Base-by-base conservation (phyloP, 257 asterid species). In the Capsicum chinense region DNA sequence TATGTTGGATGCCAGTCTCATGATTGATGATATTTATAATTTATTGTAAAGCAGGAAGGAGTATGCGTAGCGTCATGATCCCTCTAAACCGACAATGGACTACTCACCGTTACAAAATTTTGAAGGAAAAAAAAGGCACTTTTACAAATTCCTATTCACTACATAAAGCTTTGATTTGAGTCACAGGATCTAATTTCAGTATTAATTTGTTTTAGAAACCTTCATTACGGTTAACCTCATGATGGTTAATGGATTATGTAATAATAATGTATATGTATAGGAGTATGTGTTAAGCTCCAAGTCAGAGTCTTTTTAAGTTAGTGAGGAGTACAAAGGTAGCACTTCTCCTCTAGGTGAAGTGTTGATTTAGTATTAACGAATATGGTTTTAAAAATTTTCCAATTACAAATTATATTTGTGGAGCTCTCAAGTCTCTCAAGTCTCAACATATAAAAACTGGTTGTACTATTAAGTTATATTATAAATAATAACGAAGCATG, bases 41-140 rank as follows among this genome's bases (percentile, higher is more conserved):
- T 13, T 76, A 76, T 76, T 52, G 50, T 50, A 76, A 14, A 52
- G 48, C 6, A 3, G 4, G 10, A 15, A 73, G 37, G 48, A 76
- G 64, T 54, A 52, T 26, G 64, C 26, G 6, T 63, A 76, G 64
- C 26, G 81, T 76, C 48, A 26, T 54, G 64, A 76, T 76, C 64
- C 81, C 64, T 76, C n/a, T 54, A 54, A 76, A 76, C 81, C 81
- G 64, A 76, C 81, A 76, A 6, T 76, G 63, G 59, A 73, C 17
- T 56, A 13, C 2, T 76, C 60, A 74, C 21, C 80, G 54, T 76
- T 26, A 54, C 81, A 7, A 50, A 52, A 76, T 0, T 3, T 76
- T 52, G 39, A 26, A 76, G n/a, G 7, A 6, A 52, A 39, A 64
- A 5, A 5, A 74, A 52, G n/a, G 52, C 47, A 52, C 48, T 15